Evolutionary conservation across 1,139 yeast genomes (phyloP), one percentile per base, ranked within the genome.

Genomic region (Wickerhamomyces sp.): DNA sequence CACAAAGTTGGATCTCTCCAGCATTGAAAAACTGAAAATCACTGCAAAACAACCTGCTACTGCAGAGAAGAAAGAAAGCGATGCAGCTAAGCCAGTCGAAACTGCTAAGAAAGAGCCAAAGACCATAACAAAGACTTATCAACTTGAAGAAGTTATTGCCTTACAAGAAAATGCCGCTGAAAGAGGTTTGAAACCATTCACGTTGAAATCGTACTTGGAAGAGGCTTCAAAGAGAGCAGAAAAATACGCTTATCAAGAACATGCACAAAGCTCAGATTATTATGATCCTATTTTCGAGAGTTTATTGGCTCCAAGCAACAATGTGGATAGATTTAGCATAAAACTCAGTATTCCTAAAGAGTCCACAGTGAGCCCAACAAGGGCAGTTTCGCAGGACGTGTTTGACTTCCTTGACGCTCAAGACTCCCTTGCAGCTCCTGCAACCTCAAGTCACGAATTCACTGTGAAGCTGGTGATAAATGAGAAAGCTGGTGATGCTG

Each of bases 1-100:
- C 45, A 71, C 76, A 45, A 84, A 79, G 50, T 67, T 89, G 45
- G 97, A 91, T 56, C 68, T 91, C 39, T 73, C 87, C 28, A 76
- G 83, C 57, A 78, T 89, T 46, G 72, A 75, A 45, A 52, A 49
- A 35, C 70, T 74, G 11, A 61, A 62, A 29, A 66, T 76, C 9
- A 48, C 52, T 24, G 48, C 55, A 34, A 49, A 48, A 13, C 59
- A 61, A 30, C 43, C 49, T 28, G 26, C 23, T n/a, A 22, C 36
- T 10, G 23, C 31, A 8, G 17, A 28, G 21, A 28, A 26, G n/a
- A 49, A 39, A n/a, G 41, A 35, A 7, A 36, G 30, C 27, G 24
- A 15, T 40, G 32, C 45, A 56, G 32, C 33, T 3, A 35, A 44
- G 34, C 57, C 59, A 36, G n/a, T n/a, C n/a, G n/a, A n/a, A n/a